Evolutionary conservation across 108 stramenopile genomes (phyloP).

Genomic region (Mediolabrus comicus): DNA sequence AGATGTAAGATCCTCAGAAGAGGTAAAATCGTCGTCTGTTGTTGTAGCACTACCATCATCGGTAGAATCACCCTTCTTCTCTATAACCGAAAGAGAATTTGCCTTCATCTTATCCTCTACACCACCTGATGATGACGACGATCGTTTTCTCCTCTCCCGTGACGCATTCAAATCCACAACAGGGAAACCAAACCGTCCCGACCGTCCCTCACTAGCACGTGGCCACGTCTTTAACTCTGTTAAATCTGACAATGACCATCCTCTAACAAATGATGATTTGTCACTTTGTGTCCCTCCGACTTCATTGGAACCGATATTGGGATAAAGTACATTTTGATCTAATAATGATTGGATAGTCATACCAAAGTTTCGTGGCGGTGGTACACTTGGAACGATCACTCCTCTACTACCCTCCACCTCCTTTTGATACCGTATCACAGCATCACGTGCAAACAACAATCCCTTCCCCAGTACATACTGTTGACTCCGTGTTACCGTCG

Average conservation of each 20-base stretch:
- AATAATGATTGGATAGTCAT: conserved; percentile 52
- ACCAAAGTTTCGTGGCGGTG: conserved; percentile 51
- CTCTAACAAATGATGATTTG: conserved; percentile 36
- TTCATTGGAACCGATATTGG: conserved; percentile 12
- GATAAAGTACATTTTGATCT: conserved; percentile 44
- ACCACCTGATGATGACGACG: conserved; percentile 8
- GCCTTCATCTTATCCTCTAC: conserved; percentile 17
- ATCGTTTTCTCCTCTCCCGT: not conserved
- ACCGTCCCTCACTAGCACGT: conserved; percentile 50
- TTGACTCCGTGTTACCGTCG: conserved; percentile 53
- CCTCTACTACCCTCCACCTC: conserved; percentile 26
- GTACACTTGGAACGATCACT: conserved; percentile 1
- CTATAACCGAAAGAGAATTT: not conserved
- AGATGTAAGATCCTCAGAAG: not conserved
- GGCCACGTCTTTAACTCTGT: conserved; percentile 75
- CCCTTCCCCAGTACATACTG: conserved; percentile 56
- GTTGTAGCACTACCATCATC: not conserved
- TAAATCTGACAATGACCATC: conserved; percentile 58
- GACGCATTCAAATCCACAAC: conserved; percentile 29
- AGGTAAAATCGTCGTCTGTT: not conserved
- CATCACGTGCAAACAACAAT: conserved; percentile 57
- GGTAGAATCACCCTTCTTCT: not conserved
- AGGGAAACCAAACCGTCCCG: conserved; percentile 65
- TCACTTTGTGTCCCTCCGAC: conserved; percentile 1
- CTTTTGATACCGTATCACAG: conserved; percentile 49